phyloP scores from a whole-genome alignment of 768 basidiomycete genomes.

The Mycena floridula region DNA sequence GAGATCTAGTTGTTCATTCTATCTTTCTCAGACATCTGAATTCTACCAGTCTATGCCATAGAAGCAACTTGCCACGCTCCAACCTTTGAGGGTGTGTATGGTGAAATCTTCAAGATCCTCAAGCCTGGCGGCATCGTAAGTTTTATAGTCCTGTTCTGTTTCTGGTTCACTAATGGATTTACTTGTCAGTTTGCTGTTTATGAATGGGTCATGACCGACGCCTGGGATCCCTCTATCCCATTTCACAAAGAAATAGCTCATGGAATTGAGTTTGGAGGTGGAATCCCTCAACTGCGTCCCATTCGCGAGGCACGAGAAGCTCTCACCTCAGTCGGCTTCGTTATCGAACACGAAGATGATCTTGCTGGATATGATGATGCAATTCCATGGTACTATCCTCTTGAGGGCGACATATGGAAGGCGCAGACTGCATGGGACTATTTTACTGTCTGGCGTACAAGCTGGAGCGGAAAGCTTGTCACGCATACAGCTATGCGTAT shows the following conservation, averaged over 20 bases:
- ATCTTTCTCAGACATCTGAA: neutral
- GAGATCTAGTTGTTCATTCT: slow-evolving; percentile 33
- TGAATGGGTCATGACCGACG: slow-evolving; percentile 98
- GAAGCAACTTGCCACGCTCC: slow-evolving; percentile 98
- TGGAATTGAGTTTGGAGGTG: slow-evolving; percentile 92
- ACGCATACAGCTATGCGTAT: slow-evolving; percentile 75
- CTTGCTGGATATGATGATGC: slow-evolving; percentile 77
- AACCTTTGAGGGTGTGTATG: slow-evolving; percentile 87
- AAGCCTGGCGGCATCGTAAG: slow-evolving; percentile 93
- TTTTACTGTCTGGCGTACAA: slow-evolving; percentile 85
- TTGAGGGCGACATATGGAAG: slow-evolving; percentile 89
- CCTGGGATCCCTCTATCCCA: slow-evolving; percentile 82
- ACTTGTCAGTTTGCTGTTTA: slow-evolving; percentile 99
- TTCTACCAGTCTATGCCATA: slow-evolving; percentile 80
- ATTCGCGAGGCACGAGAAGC: slow-evolving; percentile 67
- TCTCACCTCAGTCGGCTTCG: slow-evolving; percentile 77
- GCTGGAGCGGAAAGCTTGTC: slow-evolving; percentile 77
- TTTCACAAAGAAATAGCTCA: slow-evolving; percentile 83
- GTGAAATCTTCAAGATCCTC: slow-evolving; percentile 86
- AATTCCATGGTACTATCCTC: slow-evolving; percentile 92
- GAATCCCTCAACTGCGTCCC: slow-evolving; percentile 96
- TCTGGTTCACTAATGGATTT: slow-evolving; percentile 2
- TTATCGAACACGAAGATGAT: slow-evolving; percentile 89
- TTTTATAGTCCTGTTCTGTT: slow-evolving; percentile 10
- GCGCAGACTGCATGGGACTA: slow-evolving; percentile 94